Evolutionary conservation across 768 basidiomycete species (phyloP).

Genomic region (Mycena galericulata): DNA sequence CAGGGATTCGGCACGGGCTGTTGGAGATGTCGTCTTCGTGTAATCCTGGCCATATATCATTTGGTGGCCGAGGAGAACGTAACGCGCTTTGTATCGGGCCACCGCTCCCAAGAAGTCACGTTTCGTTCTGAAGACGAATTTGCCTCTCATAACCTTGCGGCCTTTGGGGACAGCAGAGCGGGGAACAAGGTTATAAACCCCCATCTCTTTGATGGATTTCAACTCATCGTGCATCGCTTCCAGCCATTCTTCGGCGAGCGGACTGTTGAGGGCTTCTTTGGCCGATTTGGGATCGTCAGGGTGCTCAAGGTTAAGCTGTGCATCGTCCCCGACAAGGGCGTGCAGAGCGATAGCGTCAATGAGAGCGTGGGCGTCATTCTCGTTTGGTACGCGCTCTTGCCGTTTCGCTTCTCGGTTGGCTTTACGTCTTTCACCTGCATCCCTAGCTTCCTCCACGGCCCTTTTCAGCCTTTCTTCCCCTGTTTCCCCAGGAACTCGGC

Average conservation of each 20-base stretch:
- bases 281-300: not conserved
- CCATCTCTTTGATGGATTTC: constrained; percentile 36
- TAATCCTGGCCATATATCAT: constrained; percentile 58
- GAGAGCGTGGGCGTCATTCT: not conserved
- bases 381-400: not conserved
- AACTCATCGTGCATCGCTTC: constrained; percentile 38
- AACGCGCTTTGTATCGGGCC: constrained; percentile 48
- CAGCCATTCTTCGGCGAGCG: constrained; percentile 29
- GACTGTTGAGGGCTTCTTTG: not conserved
- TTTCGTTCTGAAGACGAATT: constrained; percentile 48
- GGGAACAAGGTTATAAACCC: constrained; percentile 42
- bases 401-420: not conserved
- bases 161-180: constrained; percentile 29
- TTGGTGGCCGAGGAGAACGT: constrained; percentile 57
- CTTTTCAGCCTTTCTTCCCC: not conserved
- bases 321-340: not conserved
- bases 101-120: constrained; percentile 44
- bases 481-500: too few species aligned
- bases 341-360: too few species aligned
- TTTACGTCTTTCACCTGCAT: not conserved
- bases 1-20: constrained; percentile 53
- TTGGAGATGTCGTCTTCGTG: constrained; percentile 54
- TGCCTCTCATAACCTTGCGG: constrained; percentile 46
- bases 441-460: not conserved
- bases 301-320: not conserved